Evolutionary conservation across 2,329 filamentous ascomycete species (phyloP).

Genomic region (Bipolaris cookei): DNA sequence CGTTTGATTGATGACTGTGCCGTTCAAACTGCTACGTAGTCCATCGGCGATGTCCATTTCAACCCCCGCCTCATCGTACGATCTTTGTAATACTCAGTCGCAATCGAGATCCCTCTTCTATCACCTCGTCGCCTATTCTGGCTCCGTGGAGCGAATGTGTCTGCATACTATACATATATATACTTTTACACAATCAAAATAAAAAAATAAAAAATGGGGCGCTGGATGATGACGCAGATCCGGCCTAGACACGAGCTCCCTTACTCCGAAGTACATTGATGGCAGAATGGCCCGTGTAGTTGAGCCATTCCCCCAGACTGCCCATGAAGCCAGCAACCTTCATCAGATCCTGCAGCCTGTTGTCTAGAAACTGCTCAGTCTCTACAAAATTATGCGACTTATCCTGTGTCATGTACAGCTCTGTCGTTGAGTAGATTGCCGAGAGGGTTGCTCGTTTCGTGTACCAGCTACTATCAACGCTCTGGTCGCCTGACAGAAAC

Average conservation of each 20-base stretch:
- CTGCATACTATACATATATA: neutral
- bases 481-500: slow-evolving; percentile 80
- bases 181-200: neutral
- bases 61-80: neutral
- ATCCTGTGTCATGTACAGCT: slow-evolving; percentile 95
- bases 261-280: slow-evolving; percentile 88
- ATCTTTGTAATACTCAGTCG: neutral
- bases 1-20: neutral
- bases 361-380: slow-evolving; percentile 79
- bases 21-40: neutral
- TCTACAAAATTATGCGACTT: slow-evolving; percentile 72
- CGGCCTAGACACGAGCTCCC: slow-evolving; percentile 74
- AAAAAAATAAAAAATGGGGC: neutral
- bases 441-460: slow-evolving; percentile 69
- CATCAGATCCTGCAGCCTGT: slow-evolving; percentile 73
- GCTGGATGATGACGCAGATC: neutral
- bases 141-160: neutral
- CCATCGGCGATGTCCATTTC: slow-evolving; percentile 2
- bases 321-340: slow-evolving; percentile 67
- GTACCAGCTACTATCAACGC: slow-evolving; percentile 90
- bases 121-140: neutral
- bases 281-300: slow-evolving; percentile 77
- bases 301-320: slow-evolving; percentile 75
- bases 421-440: slow-evolving; percentile 72
- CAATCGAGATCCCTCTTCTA: slow-evolving; percentile 9